Base-by-base conservation (phyloP, 306 rosid species). In the Rubus parviflorus region DNA sequence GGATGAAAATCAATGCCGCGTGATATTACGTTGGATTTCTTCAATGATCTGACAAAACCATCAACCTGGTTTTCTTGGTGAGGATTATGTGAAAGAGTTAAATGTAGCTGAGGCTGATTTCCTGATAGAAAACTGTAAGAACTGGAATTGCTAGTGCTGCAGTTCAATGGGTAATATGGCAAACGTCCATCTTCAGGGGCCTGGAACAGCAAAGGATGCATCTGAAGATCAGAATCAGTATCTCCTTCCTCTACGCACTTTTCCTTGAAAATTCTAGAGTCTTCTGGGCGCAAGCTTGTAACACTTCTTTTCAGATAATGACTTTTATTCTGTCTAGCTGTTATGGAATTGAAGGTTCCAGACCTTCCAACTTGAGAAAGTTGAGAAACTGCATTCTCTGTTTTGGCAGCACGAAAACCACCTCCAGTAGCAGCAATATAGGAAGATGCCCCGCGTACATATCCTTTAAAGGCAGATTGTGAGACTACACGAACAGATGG, bases 121-220 rank as follows among this genome's bases (percentile, higher is more conserved):
- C 88, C 92, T 35, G 96, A 65, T 83, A 87, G 84, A 87, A 90
- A 89, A 80, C 86, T 75, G 79, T 87, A 90, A 78, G 92, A 76
- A 84, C 79, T 81, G 41, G 97, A 81, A 83, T 81, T 40, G 57
- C 85, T 83, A 65, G 95, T 72, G 79, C 80, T 53, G 69, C 86
- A 79, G 75, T 89, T 88, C 83, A 82, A 75, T 23, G 88, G 89
- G 86, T 87, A 88, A 86, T 87, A 87, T 67, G 91, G 87, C 66
- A 73, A 41, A 46, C 38, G 80, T 66, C 92, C 89, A 84, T 84
- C 89, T 77, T 92, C 93, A 69, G 96, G 77, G 74, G 85, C 82
- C 82, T 88, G 96, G 91, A 95, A 89, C 80, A 92, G 87, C 77
- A 95, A 88, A 73, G 97, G 99, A 89, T 95, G 99, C 94, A 95